phyloP scores from a whole-genome alignment of 805 yeast genomes.

The Clavispora santaluciae region DNA sequence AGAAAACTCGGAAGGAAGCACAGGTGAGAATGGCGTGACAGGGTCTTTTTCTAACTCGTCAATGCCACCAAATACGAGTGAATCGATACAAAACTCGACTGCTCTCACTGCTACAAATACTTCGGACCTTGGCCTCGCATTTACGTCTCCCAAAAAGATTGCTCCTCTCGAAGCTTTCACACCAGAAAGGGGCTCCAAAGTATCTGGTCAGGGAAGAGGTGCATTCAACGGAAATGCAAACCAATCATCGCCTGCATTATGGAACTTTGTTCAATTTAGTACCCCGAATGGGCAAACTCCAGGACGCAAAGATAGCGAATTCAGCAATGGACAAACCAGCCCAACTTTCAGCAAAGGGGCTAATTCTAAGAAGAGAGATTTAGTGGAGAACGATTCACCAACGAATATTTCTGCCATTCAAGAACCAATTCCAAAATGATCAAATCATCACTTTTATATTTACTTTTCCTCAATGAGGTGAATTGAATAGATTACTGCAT shows the following conservation, averaged over 20 bases:
- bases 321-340: conserved; percentile 33
- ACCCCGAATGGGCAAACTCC: conserved; percentile 45
- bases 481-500: not conserved
- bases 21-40: conserved; percentile 15
- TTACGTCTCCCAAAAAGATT: conserved; percentile 40
- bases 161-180: conserved; percentile 41
- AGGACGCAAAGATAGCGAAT: conserved; percentile 34
- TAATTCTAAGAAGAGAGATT: conserved; percentile 1
- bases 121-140: conserved; percentile 33
- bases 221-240: conserved; percentile 29
- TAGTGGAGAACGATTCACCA: not conserved
- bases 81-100: conserved; percentile 15
- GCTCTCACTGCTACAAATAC: conserved; percentile 25
- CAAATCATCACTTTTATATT: not conserved
- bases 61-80: conserved; percentile 12
- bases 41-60: conserved; percentile 11
- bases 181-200: conserved; percentile 39
- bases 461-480: not conserved
- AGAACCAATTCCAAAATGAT: not conserved
- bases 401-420: not conserved
- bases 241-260: conserved; percentile 82
- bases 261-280: conserved; percentile 84
- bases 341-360: conserved; percentile 32
- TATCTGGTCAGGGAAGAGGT: conserved; percentile 18
- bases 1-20: conserved; percentile 16